Conservation (phyloP, 148 eudicot species). For the Fagopyrum homotropicum region DNA sequence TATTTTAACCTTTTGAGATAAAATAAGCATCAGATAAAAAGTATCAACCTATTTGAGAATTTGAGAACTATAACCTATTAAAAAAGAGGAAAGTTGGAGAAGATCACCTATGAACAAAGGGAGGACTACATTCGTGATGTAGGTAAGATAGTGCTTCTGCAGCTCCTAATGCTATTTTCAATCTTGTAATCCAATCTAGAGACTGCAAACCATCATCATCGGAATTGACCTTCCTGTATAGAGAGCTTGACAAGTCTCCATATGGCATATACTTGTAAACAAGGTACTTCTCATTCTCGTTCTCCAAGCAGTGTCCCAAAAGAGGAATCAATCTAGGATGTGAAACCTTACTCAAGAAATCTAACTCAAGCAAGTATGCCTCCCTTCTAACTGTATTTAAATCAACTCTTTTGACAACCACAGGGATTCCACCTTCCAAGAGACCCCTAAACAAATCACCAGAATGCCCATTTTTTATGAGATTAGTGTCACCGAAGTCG, state of each 20-base stretch:
- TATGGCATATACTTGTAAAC: conserved; percentile 87
- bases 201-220: conserved; percentile 69
- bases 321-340: conserved; percentile 81
- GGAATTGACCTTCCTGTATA: conserved; percentile 51
- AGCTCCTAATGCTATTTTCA: conserved; percentile 87
- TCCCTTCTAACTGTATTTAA: conserved; percentile 50
- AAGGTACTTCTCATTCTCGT: conserved; percentile 74
- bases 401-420: conserved; percentile 67
- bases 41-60: neutral
- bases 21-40: neutral
- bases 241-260: conserved; percentile 71
- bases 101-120: conserved; percentile 91
- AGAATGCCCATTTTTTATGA: conserved; percentile 84
- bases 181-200: conserved; percentile 94
- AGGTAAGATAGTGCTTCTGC: conserved; percentile 84
- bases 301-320: conserved; percentile 79
- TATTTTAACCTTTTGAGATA: neutral
- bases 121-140: conserved; percentile 86
- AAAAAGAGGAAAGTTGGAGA: conserved; percentile 4
- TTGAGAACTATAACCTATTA: neutral
- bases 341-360: conserved; percentile 71
- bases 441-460: conserved; percentile 73
- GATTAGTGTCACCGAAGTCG: conserved; percentile 54
- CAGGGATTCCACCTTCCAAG: conserved; percentile 59
- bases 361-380: conserved; percentile 60